These are phyloP conservation scores for Colletotrichum destructivum DNA, from an alignment of 2,329 filamentous ascomycete species.

Conservation along the genomic window DNA sequence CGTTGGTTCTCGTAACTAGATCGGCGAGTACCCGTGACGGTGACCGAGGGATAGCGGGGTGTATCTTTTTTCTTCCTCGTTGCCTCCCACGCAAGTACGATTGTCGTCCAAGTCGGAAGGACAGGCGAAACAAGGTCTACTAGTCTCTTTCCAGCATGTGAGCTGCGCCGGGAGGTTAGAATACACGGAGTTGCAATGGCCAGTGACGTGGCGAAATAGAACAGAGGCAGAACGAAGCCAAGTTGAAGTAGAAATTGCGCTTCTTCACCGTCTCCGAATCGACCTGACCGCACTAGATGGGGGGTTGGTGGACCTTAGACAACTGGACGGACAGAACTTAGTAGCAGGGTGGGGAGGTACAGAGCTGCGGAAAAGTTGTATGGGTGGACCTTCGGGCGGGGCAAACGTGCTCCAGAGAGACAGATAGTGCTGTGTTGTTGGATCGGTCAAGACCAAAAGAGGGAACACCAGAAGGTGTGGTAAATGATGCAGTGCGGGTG, in stretches of 20 bases:
- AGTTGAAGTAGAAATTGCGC: constrained; percentile 9
- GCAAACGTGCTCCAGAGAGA: constrained; percentile 18
- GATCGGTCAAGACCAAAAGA: neutral
- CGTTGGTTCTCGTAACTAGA: constrained; percentile 4
- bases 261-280: constrained; percentile 20
- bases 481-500: constrained; percentile 14
- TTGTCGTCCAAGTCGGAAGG: neutral
- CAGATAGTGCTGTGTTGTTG: neutral
- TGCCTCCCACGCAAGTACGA: neutral
- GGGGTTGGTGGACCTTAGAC: constrained; percentile 15
- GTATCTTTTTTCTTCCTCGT: neutral
- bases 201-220: neutral
- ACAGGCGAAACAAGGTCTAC: neutral
- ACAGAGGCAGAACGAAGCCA: neutral
- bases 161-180: neutral
- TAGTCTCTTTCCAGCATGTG: neutral
- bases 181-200: neutral
- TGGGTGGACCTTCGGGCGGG: constrained; percentile 24
- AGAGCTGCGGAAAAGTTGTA: constrained; percentile 9
- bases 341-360: constrained; percentile 8
- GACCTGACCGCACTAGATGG: neutral
- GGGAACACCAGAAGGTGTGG: neutral
- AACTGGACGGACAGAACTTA: neutral
- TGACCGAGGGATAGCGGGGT: constrained; percentile 14
- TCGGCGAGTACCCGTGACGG: neutral